phyloP scores from a whole-genome alignment of 352 stramenopile species.

The Globisporangium middletonii region DNA sequence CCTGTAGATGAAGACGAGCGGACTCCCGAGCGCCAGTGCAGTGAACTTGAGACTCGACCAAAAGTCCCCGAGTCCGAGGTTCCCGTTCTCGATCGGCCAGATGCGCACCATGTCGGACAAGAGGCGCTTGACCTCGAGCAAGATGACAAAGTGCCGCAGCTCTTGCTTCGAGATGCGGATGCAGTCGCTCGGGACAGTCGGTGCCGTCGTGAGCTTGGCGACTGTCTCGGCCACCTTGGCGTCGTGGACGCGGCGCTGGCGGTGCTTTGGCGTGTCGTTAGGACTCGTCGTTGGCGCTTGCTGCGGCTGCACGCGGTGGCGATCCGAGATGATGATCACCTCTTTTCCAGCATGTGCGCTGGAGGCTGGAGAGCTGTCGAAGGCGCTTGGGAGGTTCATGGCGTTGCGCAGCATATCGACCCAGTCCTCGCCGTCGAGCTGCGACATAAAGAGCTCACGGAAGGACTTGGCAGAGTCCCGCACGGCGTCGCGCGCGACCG shows the following conservation, averaged over 20 bases:
- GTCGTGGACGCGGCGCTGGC: not conserved
- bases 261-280: too few species aligned
- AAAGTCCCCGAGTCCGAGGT: constrained; percentile 26
- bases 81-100: constrained; percentile 29
- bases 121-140: constrained; percentile 19
- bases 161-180: constrained; percentile 24
- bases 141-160: constrained; percentile 21
- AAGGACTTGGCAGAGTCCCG: constrained; percentile 20
- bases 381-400: too few species aligned
- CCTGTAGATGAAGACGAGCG: constrained; percentile 19
- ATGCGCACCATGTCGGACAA: constrained; percentile 21
- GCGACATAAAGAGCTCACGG: constrained; percentile 14
- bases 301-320: too few species aligned
- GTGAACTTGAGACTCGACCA: constrained; percentile 30
- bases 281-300: too few species aligned
- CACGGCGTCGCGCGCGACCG: constrained; percentile 20
- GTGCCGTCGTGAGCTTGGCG: not conserved
- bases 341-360: not conserved
- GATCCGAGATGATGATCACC: constrained; percentile 3
- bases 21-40: constrained; percentile 13
- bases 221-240: not conserved
- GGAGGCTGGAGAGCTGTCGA: too few species aligned
- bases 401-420: not conserved
- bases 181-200: not conserved
- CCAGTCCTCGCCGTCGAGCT: constrained; percentile 12